phyloP scores from a whole-genome alignment of 345 rosid species.

The Dipteronia dyeriana region DNA sequence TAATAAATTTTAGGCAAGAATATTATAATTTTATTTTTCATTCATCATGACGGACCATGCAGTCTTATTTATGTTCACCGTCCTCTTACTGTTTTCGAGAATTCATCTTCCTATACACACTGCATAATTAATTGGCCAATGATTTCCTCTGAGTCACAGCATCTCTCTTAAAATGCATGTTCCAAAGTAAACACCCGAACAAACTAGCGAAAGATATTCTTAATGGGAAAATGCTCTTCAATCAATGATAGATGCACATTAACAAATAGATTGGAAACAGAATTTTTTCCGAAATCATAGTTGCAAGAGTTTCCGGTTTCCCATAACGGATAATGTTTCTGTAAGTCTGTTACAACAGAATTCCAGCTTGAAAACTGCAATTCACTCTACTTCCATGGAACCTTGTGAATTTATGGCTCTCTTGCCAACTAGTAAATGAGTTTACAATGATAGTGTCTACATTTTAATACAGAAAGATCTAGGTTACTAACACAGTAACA shows the following conservation, averaged over 20 bases:
- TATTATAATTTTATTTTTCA: background rate
- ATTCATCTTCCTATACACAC: background rate
- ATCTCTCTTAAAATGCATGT: background rate
- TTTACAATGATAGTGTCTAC: no score
- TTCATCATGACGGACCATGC: background rate
- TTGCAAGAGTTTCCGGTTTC: background rate
- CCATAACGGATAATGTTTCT: background rate
- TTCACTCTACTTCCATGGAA: background rate
- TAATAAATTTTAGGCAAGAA: background rate
- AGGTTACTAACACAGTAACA: background rate
- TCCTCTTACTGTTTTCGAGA: background rate
- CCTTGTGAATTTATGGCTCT: background rate
- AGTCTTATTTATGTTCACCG: background rate
- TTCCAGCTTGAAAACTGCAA: background rate
- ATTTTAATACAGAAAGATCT: background rate
- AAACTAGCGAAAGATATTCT: background rate
- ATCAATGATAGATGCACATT: background rate
- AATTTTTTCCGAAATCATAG: background rate
- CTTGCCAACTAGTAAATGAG: background rate
- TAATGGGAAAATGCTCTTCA: conserved; percentile 1
- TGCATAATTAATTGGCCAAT: background rate
- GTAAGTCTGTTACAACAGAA: background rate
- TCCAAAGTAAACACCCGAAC: background rate
- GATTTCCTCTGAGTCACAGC: background rate
- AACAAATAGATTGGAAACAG: background rate